phyloP scores from a whole-genome alignment of 495 filamentous ascomycete genomes.

The Alectoria sarmentosa region DNA sequence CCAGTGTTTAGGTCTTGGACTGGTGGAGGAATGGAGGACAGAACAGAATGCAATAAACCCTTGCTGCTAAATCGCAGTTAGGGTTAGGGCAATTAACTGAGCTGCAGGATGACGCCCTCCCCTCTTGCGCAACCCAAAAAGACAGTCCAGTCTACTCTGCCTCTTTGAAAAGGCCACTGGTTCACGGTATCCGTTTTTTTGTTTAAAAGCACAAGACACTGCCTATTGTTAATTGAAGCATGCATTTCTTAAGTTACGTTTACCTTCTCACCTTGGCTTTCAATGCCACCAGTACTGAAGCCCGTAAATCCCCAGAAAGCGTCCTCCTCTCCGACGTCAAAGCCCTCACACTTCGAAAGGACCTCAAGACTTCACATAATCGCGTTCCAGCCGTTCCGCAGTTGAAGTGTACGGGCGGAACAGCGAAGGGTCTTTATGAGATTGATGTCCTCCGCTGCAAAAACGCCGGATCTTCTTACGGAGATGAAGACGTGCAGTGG shows the following conservation, averaged over 20 bases:
- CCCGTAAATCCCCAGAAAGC: conserved; percentile 45
- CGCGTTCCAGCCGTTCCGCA: conserved; percentile 74
- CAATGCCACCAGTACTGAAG: conserved; percentile 21
- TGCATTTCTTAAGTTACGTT: conserved; percentile 35
- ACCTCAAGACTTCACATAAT: conserved; percentile 59
- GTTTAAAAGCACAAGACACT: neutral
- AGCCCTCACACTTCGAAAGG: conserved; percentile 64
- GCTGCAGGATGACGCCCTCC: too few relatives aligned
- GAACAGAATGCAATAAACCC: too few relatives aligned
- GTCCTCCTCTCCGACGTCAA: conserved; percentile 73
- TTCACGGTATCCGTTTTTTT: neutral
- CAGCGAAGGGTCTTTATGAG: conserved; percentile 53
- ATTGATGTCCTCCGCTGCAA: conserved; percentile 81
- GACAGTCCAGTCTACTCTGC: neutral
- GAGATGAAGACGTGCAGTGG: conserved; percentile 73
- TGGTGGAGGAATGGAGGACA: too few relatives aligned
- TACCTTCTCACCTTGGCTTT: conserved; percentile 30
- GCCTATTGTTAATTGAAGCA: conserved; percentile 11
- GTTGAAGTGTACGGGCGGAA: conserved; percentile 71
- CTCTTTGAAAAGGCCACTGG: conserved; percentile 11
- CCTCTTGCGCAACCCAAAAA: too few relatives aligned
- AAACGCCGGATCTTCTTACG: conserved; percentile 69
- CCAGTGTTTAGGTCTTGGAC: too few relatives aligned
- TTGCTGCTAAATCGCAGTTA: too few relatives aligned
- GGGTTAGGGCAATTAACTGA: too few relatives aligned